Base-by-base conservation (phyloP, 1,139 yeast genomes). In the Geotrichum histeridarum region DNA sequence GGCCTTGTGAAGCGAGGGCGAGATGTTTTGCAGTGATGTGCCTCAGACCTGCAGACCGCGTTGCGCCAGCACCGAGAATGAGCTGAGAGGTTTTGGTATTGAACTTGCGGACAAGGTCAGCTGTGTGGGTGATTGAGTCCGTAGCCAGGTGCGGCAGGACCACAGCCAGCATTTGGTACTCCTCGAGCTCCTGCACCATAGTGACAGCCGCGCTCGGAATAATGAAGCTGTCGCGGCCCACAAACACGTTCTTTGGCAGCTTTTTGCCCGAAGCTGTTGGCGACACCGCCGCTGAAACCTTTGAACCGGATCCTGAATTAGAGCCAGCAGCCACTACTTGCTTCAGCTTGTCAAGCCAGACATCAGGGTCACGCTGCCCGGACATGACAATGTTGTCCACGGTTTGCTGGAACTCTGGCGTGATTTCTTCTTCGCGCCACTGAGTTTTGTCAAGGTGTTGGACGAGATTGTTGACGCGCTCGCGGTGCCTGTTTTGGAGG, bases 21-120 rank as follows among this genome's bases (percentile, higher is more conserved):
- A 86, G 69, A 66, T 86, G 89, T 61, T 82, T 83, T 1, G 91
- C 85, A 4, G 89, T 83, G 49, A 86, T 86, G 63, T 85, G 90
- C 61, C 80, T 82, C 54, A 86, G 72, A 0, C 89, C 90, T 9
- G 56, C 58, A 0, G 91, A 89, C 58, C 82, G 72, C 0, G 88
- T 84, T 0, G 94, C 94, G 37, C 88, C 89, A 0, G 93, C 91
- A 47, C 84, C 86, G 43, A 86, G 71, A 47, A 86, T 84, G 3
- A 88, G 79, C 61, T 82, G 82, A 4, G 80, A 77, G 4, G 82
- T 73, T 57, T 82, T 79, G 9, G 81, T 70, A 62, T 84, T 84
- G 66, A 80, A 71, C 17, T 78, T 67, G 57, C 79, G 76, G 54
- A 84, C 68, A 52, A 80, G 73, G 50, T 79, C 85, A 43, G 80